Evolutionary conservation across 352 stramenopile species (phyloP).

Genomic region (Peronospora destructor): DNA sequence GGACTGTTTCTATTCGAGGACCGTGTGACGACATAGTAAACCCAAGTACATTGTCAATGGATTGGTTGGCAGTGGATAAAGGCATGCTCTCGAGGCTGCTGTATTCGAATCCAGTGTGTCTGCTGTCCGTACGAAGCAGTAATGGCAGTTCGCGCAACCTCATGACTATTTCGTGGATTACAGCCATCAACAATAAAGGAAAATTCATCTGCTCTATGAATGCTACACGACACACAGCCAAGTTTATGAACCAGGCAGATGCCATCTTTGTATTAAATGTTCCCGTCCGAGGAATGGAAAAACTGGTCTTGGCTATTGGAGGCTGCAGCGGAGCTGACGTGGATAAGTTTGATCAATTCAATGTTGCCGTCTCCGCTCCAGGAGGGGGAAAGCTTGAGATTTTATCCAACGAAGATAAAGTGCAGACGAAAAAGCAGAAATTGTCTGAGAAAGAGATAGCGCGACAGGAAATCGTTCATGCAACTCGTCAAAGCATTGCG

Average conservation of each 20-base stretch:
- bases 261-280: slow-evolving; percentile 73
- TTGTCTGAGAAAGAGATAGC: slow-evolving; percentile 56
- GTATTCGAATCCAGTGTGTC: slow-evolving; percentile 77
- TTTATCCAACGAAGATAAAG: slow-evolving; percentile 3
- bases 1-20: too few species aligned
- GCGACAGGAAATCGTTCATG: slow-evolving; percentile 27
- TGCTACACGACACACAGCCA: slow-evolving; percentile 50
- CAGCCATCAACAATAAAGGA: slow-evolving; percentile 83
- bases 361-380: slow-evolving; percentile 40
- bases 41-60: slow-evolving; percentile 15
- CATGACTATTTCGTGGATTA: slow-evolving; percentile 86
- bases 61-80: slow-evolving; percentile 54
- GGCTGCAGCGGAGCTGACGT: slow-evolving; percentile 40
- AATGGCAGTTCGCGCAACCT: slow-evolving; percentile 31
- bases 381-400: slow-evolving; percentile 20
- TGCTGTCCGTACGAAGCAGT: slow-evolving; percentile 41
- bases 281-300: slow-evolving; percentile 59
- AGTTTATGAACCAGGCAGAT: slow-evolving; percentile 42
- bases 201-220: slow-evolving; percentile 84
- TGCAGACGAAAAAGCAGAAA: slow-evolving; percentile 36
- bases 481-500: slow-evolving; percentile 31
- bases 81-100: slow-evolving; percentile 72
- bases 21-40: slow-evolving; percentile 13
- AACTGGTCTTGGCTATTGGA: slow-evolving; percentile 72
- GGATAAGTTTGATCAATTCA: slow-evolving; percentile 60